A percentile compares a stretch with the other conserved stretches of the same genome.
Conservation (phyloP, 2,329 filamentous ascomycete genomes). For the Colletotrichum sp. region DNA sequence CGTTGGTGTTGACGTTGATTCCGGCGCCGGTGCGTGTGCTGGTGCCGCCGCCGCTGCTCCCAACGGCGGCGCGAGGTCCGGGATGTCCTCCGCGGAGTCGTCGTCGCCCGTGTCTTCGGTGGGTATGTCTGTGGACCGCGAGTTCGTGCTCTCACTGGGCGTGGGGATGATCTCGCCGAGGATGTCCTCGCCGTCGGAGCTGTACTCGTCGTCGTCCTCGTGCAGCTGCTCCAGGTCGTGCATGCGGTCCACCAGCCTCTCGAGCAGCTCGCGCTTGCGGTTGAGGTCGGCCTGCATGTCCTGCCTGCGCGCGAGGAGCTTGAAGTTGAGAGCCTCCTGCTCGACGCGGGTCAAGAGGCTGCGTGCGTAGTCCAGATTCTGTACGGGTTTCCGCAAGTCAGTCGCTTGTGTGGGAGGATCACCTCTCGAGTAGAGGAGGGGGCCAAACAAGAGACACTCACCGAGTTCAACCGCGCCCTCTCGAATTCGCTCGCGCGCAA, state of each 20-base stretch:
- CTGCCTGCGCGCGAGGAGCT: constrained; percentile 61
- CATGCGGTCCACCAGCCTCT: constrained; percentile 68
- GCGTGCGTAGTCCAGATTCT: constrained; percentile 78
- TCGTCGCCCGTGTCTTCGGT: constrained; percentile 25
- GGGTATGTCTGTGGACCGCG: constrained; percentile 25
- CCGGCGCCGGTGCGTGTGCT: not conserved
- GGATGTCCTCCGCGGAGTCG: constrained; percentile 11
- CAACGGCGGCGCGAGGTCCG: not conserved
- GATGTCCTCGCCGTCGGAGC: constrained; percentile 62
- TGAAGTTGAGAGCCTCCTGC: constrained; percentile 67
- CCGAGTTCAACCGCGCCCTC: constrained; percentile 48
- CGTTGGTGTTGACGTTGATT: not conserved
- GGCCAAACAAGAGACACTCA: no score
- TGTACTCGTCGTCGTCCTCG: constrained; percentile 45
- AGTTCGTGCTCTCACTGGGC: constrained; percentile 57
- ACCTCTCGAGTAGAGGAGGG: no score
- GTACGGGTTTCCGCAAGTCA: no score
- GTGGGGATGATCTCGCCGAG: constrained; percentile 59
- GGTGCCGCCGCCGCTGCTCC: not conserved
- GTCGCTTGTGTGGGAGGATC: no score
- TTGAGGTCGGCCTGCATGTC: constrained; percentile 68
- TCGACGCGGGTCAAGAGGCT: constrained; percentile 73
- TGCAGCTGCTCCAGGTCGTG: constrained; percentile 67
- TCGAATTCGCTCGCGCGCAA: constrained; percentile 70
- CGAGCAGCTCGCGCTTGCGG: constrained; percentile 68